Evolutionary conservation across 2,329 filamentous ascomycete genomes (phyloP), one percentile per base, ranked within the genome.

Genomic region (Colletotrichum nymphaeae): DNA sequence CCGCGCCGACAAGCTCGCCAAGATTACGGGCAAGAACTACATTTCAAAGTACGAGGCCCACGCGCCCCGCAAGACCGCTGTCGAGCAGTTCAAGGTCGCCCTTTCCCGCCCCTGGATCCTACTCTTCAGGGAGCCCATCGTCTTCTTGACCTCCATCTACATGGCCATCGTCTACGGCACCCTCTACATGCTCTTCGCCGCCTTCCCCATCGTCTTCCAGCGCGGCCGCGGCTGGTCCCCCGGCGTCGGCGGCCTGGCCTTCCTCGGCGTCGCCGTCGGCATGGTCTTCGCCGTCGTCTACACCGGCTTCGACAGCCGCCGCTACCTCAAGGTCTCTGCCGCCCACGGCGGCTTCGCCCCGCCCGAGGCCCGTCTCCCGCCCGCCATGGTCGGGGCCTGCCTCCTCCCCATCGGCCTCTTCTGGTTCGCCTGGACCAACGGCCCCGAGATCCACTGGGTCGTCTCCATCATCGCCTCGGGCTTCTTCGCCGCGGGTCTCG

Each of bases 111-210:
- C 93, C 1, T 93, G 92, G 91, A 84, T 92, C 58, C 86, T 94
- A 65, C 86, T 94, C 8, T 92, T 94, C 84, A 84, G 84, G 69
- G 93, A 94, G 78, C 93, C 93, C 2, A 94, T 94, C 77, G 92
- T 94, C 30, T 80, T 92, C 12, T 82, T 93, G 4, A 84, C 91
- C 3, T 89, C 88, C 49, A 84, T 94, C 30, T 94, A 93, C 83
- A 89, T 92, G 84, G 90, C 91, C 69, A 91, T 89, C 75, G 79
- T 90, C 67, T 90, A 90, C 78, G 85, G 88, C 60, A 88, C 89
- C 5, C 82, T 91, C 3, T 91, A 91, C 80, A 86, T 91, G 78
- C 85, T 91, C 77, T 91, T 92, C 76, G 86, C 87, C 22, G 88
- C 89, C 14, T 90, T 91, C 80, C 89, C 90, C 5, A 91, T 94